Evolutionary conservation across 805 yeast genomes (phyloP).

Genomic region (Candida taoyuanica): DNA sequence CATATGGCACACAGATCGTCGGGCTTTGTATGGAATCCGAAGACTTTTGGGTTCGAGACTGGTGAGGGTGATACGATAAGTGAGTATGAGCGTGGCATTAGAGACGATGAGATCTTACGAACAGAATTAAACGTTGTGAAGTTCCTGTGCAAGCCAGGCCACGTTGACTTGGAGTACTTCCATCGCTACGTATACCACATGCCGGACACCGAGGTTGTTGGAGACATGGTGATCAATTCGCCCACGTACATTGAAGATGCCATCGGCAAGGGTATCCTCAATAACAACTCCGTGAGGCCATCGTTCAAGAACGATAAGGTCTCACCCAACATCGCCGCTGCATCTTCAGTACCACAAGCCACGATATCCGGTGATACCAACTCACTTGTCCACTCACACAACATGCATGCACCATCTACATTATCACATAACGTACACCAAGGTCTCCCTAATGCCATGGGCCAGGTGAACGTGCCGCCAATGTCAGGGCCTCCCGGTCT

Average conservation of each 20-base stretch:
- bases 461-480: neutral
- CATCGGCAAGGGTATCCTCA: slow-evolving; percentile 21
- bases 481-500: neutral
- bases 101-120: slow-evolving; percentile 14
- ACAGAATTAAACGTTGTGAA: slow-evolving; percentile 19
- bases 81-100: slow-evolving; percentile 14
- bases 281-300: slow-evolving; percentile 13
- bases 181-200: slow-evolving; percentile 22
- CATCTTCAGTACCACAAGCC: slow-evolving; percentile 9
- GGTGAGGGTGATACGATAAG: slow-evolving; percentile 10
- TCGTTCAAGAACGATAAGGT: slow-evolving; percentile 7
- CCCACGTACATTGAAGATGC: slow-evolving; percentile 24
- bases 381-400: neutral
- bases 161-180: slow-evolving; percentile 25
- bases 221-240: slow-evolving; percentile 18
- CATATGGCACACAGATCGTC: slow-evolving; percentile 21
- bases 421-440: neutral
- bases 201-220: slow-evolving; percentile 7
- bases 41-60: slow-evolving; percentile 18
- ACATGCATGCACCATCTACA: neutral
- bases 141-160: slow-evolving; percentile 23
- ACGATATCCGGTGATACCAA: too few relatives aligned
- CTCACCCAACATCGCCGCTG: slow-evolving; percentile 1
- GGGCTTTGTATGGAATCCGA: slow-evolving; percentile 24
- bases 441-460: neutral